Base-by-base conservation (phyloP, 2,329 filamentous ascomycete species). In the Trichoderma polysporum region DNA sequence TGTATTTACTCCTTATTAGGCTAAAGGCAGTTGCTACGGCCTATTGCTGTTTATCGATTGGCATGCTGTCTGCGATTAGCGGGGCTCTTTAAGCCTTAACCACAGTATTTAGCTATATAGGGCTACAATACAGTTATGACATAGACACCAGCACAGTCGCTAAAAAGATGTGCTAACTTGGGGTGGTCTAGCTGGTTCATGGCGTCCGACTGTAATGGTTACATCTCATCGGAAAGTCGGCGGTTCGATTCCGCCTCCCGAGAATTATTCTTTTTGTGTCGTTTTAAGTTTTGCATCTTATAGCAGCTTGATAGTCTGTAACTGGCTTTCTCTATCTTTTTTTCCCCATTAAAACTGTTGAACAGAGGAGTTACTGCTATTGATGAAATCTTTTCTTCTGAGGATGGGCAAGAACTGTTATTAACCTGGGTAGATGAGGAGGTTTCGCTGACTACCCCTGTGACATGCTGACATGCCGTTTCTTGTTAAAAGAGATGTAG, bases 131-230 rank as follows among this genome's bases (percentile, higher is more conserved):
- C 41, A 45, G 41, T 45, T 2, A 12, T 19, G n/a, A 8, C 22
- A 45, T 12, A 0, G 22, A 22, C 1, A 45, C 8, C 22, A 22
- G 41, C 41, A 45, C 41, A 22, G 5, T 61, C 33, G 4, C 27
- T 33, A 22, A 25, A 19, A 12, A 19, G 47, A 25, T 31, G 52
- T 35, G 17, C 25, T 31, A 53, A 22, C 72, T 74, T 72, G 68
- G 71, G 67, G 71, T 73, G 70, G 72, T 74, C 72, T 74, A 74
- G 72, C 73, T 74, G 72, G 72, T 70, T 73, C 68, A 74, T 74
- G 72, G 72, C 72, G 71, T 73, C 68, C 68, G 72, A 69, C 72
- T 74, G 72, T 73, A 74, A 73, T 67, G 61, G 70, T 57, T 49
- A 45, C 41, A 68, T 69, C 66, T 69, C 67, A 74, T 69, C 72